phyloP scores from a whole-genome alignment of 2,329 filamentous ascomycete species.

The Escovopsis sp. region DNA sequence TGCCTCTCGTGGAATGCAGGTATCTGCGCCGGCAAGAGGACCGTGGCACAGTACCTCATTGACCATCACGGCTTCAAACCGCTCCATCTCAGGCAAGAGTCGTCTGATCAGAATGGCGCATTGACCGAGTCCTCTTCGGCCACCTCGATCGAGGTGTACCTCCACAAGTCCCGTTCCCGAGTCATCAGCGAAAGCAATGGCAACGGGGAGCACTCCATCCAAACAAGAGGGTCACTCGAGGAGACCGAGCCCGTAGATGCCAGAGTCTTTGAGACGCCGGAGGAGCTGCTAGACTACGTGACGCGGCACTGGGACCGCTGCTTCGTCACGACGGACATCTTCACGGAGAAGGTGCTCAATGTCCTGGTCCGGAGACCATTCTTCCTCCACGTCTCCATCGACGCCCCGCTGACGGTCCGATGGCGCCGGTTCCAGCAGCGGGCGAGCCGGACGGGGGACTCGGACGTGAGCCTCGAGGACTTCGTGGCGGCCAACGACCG shows the following conservation, averaged over 20 bases:
- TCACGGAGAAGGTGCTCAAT: slow-evolving; percentile 58
- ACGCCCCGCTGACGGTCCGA: slow-evolving; percentile 72
- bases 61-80: slow-evolving; percentile 70
- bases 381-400: slow-evolving; percentile 83
- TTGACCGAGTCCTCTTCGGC: slow-evolving; percentile 6
- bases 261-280: slow-evolving; percentile 41
- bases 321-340: slow-evolving; percentile 78
- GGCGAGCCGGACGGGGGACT: slow-evolving; percentile 9
- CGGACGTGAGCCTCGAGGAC: slow-evolving; percentile 31
- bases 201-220: slow-evolving; percentile 12
- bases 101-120: background rate
- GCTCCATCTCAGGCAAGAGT: slow-evolving; percentile 38
- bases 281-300: slow-evolving; percentile 67
- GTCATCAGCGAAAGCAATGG: slow-evolving; percentile 13
- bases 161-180: slow-evolving; percentile 5
- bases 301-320: slow-evolving; percentile 70
- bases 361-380: slow-evolving; percentile 68
- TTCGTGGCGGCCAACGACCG: slow-evolving; percentile 50
- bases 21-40: slow-evolving; percentile 85
- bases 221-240: slow-evolving; percentile 7
- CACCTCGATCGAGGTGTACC: slow-evolving; percentile 12
- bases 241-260: slow-evolving; percentile 10
- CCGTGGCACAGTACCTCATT: slow-evolving; percentile 76
- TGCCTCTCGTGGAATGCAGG: slow-evolving; percentile 31
- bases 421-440: slow-evolving; percentile 58